Conservation (phyloP, 2,329 filamentous ascomycete species). For the Aureobasidium sp. region DNA sequence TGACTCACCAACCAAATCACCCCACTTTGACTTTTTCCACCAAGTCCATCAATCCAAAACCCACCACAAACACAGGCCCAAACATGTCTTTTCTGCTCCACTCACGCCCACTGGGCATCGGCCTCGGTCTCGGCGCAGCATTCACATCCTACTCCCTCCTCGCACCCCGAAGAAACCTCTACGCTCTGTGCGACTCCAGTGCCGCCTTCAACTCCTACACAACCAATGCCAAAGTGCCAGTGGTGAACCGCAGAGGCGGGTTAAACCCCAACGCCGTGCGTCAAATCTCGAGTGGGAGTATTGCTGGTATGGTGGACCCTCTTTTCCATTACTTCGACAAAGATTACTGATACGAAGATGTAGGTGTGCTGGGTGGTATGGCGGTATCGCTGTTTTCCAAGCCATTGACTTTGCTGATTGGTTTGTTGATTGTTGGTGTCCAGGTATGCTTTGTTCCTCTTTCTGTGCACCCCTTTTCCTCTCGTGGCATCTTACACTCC, state of each 20-base stretch:
- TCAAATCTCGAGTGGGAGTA: conserved; percentile 42
- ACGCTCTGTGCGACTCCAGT: conserved; percentile 25
- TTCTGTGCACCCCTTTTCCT: background rate
- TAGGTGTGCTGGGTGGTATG: conserved; percentile 58
- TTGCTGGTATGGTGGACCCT: conserved; percentile 31
- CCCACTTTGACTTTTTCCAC: background rate
- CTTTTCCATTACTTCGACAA: background rate
- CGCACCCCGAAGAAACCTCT: conserved; percentile 10
- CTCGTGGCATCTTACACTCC: background rate
- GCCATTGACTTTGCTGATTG: conserved; percentile 60
- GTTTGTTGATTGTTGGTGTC: conserved; percentile 55
- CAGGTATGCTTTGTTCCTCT: conserved; percentile 44
- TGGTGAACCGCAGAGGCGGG: conserved; percentile 29
- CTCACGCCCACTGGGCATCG: conserved; percentile 32
- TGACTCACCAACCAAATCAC: background rate
- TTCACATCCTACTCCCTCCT: conserved; percentile 26
- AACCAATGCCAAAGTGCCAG: conserved; percentile 33
- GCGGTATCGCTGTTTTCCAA: conserved; percentile 64
- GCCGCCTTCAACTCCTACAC: conserved; percentile 24
- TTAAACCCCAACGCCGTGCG: conserved; percentile 36
- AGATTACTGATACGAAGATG: background rate
- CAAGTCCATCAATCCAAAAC: background rate
- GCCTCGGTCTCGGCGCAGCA: conserved; percentile 17
- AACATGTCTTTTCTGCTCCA: conserved; percentile 34
- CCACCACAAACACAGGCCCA: background rate